Percentiles rank a stretch among this genome's conserved stretches.
These are phyloP conservation scores for Mallotus nudiflorus DNA, from an alignment of 345 rosid genomes.

Conservation along the genomic window DNA sequence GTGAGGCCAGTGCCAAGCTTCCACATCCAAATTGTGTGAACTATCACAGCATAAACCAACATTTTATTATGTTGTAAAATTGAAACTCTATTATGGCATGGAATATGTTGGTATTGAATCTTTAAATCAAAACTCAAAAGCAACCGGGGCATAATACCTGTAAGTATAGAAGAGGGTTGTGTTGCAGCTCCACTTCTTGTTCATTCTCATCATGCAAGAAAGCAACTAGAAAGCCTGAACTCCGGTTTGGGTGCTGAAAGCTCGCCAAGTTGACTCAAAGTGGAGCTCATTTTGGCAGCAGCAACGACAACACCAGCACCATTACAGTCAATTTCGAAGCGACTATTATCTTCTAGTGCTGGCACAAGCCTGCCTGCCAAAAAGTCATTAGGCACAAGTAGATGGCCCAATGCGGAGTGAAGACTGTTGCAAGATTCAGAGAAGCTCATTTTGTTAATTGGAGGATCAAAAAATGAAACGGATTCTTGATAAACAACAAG, in stretches of 20 bases:
- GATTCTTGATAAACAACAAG: conserved; percentile 24
- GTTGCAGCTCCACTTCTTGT: conserved; percentile 5
- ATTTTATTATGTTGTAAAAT: too few relatives aligned
- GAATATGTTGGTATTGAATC: too few relatives aligned
- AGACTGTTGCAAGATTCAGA: conserved; percentile 10
- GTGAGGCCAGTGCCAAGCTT: conserved; percentile 25
- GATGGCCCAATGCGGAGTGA: conserved; percentile 1
- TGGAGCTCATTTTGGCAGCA: conserved; percentile 14
- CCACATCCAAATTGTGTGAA: conserved; percentile 27
- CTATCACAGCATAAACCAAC: conserved; percentile 18
- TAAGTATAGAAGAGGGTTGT: conserved; percentile 12
- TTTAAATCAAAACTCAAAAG: neutral
- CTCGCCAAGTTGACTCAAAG: conserved; percentile 17
- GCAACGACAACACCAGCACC: conserved; percentile 25
- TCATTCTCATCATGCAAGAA: conserved; percentile 24
- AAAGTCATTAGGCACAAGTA: conserved; percentile 29
- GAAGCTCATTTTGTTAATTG: conserved; percentile 9
- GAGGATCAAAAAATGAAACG: conserved; percentile 23
- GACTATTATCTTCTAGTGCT: neutral
- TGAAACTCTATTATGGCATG: too few relatives aligned
- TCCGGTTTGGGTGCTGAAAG: conserved; percentile 23
- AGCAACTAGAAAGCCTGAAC: conserved; percentile 10
- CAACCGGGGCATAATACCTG: conserved; percentile 11
- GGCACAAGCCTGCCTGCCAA: conserved; percentile 23
- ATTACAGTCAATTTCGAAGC: conserved; percentile 27